Percentiles rank a stretch among this genome's conserved stretches.
Conservation (phyloP, 306 rosid genomes). For the Vigna unguiculata region DNA sequence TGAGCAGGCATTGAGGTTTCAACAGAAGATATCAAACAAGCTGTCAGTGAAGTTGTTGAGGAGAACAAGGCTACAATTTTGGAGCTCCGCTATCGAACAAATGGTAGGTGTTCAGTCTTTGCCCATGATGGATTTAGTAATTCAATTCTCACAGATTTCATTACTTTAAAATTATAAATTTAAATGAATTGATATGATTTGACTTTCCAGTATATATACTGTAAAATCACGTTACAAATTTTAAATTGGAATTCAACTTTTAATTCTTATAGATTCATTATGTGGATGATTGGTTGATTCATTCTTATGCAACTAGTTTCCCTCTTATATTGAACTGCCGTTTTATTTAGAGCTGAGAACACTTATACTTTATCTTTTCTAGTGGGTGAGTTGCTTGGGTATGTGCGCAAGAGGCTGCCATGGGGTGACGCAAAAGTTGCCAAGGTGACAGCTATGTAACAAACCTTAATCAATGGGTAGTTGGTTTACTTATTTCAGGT, state of each 20-base stretch:
- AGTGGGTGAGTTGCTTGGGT: slow-evolving; percentile 93
- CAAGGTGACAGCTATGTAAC: slow-evolving; percentile 63
- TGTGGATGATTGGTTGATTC: slow-evolving; percentile 14
- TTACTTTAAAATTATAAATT: slow-evolving; percentile 5
- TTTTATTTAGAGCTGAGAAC: slow-evolving; percentile 18
- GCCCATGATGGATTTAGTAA: slow-evolving; percentile 10
- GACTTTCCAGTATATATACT: not conserved
- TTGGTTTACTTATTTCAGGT: slow-evolving; percentile 32
- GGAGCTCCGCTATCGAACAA: slow-evolving; percentile 78
- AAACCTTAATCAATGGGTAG: slow-evolving; percentile 4
- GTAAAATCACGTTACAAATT: not conserved
- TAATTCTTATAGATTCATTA: slow-evolving; percentile 3
- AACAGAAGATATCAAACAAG: slow-evolving; percentile 64
- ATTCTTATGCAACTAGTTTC: slow-evolving; percentile 4
- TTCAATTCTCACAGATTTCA: slow-evolving; percentile 12
- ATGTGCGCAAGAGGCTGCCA: slow-evolving; percentile 81
- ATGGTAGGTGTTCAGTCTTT: slow-evolving; percentile 56
- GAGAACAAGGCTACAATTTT: slow-evolving; percentile 69
- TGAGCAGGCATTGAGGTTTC: slow-evolving; percentile 87
- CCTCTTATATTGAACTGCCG: not conserved
- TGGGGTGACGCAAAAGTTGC: slow-evolving; percentile 98
- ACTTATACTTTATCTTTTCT: slow-evolving; percentile 39
- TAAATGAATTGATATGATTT: not conserved
- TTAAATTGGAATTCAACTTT: slow-evolving; percentile 13
- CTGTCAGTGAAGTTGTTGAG: slow-evolving; percentile 77